Evolutionary conservation across 352 stramenopile species (phyloP), one percentile per base, ranked within the genome.

Genomic region (Thraustochytrium sp.): DNA sequence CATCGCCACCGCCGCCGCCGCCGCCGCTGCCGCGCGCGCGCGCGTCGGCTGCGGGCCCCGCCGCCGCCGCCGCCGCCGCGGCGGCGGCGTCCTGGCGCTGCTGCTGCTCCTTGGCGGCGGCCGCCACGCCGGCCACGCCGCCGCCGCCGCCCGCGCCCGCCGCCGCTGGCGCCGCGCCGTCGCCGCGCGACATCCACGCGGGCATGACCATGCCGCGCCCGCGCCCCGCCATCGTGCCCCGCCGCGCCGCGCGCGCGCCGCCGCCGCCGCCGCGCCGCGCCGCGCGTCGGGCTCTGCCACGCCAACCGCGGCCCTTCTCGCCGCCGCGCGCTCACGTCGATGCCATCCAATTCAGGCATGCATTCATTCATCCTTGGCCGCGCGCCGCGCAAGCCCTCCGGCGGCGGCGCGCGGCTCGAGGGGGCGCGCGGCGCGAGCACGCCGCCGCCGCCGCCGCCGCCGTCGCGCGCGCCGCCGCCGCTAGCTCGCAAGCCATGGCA

Each of bases 181-280:
- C 34, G 63, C 37, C 37, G 37, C 63, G 37, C 23, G 63, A 64
- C 23, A 62, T 37, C 63, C 63, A 76, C 63, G 63, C 63, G 44
- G 63, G 63, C 63, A 76, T 11, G 13, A 76, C 63, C 63, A 76
- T 76, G 44, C 37, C 63, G 26, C 63, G 63, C 34, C 63, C 63
- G 37, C 63, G 37, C 23, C 63, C 63, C 63, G 63, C 63, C 63
- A 76, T 76, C 31, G 16, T 31, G 63, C 55, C 55, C 18, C 55
- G 55, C 34, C 13, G 13, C 2, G 13, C 0, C 55, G 55, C 13
- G 21, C 26, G 13, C 13, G 26, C 26, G 18, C 55, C 26, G 26
- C 2, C 26, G 26, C 55, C 16, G 26, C 34, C 18, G 55, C 55
- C 18, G 13, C 55, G 26, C 16, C 13, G 26, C 55, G 34, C 26